A percentile compares a stretch with the other conserved stretches of the same genome.
phyloP scores from a whole-genome alignment of 768 basidiomycete genomes.

The Cystobasidium ongulense region DNA sequence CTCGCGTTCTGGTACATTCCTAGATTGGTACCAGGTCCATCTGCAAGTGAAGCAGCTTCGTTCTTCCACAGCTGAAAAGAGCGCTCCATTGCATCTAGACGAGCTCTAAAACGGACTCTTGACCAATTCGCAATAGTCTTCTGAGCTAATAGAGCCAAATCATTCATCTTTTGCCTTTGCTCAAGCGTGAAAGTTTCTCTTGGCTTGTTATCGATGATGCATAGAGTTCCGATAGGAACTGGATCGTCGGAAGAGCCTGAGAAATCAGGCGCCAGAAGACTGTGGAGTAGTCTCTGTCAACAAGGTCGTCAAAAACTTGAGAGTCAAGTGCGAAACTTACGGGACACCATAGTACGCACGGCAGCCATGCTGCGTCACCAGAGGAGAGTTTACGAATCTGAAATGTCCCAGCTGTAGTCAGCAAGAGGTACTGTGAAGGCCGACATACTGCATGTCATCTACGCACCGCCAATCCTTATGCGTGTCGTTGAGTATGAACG shows the following conservation, averaged over 20 bases:
- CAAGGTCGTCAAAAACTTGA: no score
- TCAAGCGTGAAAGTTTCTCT: conserved; percentile 33
- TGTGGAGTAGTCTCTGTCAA: background rate
- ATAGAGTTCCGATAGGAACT: conserved; percentile 38
- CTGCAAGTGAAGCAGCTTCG: conserved; percentile 3
- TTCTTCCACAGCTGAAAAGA: conserved; percentile 11
- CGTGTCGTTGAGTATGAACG: conserved; percentile 36
- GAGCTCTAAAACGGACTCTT: conserved; percentile 30
- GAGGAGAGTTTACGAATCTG: conserved; percentile 8
- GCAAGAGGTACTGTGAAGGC: no score
- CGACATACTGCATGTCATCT: no score
- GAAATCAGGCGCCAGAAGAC: conserved; percentile 35
- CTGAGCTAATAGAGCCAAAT: conserved; percentile 36
- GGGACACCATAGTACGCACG: conserved; percentile 12
- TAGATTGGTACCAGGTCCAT: background rate
- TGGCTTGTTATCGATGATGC: conserved; percentile 39
- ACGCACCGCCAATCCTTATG: conserved; percentile 36
- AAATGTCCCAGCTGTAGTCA: background rate
- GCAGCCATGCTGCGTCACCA: conserved; percentile 1
- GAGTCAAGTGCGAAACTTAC: background rate
- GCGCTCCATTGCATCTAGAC: conserved; percentile 31
- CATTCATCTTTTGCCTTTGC: conserved; percentile 37
- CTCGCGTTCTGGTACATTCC: background rate
- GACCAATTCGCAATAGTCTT: conserved; percentile 41
- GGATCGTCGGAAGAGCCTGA: conserved; percentile 29